Evolutionary conservation across 805 yeast genomes (phyloP), one percentile per base, ranked within the genome.

Genomic region (Pichia exigua): DNA sequence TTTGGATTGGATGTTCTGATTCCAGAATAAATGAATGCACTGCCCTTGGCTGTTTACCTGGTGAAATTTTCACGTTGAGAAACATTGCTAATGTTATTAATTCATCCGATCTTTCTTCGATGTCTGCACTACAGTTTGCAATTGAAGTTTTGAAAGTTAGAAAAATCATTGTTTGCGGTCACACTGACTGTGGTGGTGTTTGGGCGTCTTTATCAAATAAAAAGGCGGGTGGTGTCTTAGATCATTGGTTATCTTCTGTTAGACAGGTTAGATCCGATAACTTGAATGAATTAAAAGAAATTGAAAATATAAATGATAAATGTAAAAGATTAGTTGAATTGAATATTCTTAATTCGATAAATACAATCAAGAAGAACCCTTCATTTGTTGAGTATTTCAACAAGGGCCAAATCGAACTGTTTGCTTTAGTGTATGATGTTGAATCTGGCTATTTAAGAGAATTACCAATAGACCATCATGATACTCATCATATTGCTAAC

Each of bases 1-100:
- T 92, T 46, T 90, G 96, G 91, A 85, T 91, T 54, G 96, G 97
- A 4, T 91, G 98, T 65, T 83, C 95, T 3, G 98, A 91, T 66
- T 87, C 96, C 2, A 81, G 98, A 60, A 85, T 87, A 52, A 86
- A 90, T 57, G 97, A 91, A 64, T 74, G 77, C 43, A 81, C 88
- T 50, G 74, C 89, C 26, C 73, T 83, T 7, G 82, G 77, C 47
- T 81, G 89, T n/a, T 71, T 81, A 24, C 97, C 97, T 1, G 98
- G 98, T 48, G 97, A 91, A 66, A 79, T 89, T 8, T 91, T 91
- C 71, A 85, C 90, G 4, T 87, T 87, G 64, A 80, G 96, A 64
- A 89, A 89, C 61, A 87, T 91, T 54, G 97, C 95, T 46, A 91
- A 91, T 66, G 73, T 83, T 38, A 75, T 90, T 48, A 77, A 81